phyloP scores from a whole-genome alignment of 441 rosid species.

The Rhodomyrtus psidioides region DNA sequence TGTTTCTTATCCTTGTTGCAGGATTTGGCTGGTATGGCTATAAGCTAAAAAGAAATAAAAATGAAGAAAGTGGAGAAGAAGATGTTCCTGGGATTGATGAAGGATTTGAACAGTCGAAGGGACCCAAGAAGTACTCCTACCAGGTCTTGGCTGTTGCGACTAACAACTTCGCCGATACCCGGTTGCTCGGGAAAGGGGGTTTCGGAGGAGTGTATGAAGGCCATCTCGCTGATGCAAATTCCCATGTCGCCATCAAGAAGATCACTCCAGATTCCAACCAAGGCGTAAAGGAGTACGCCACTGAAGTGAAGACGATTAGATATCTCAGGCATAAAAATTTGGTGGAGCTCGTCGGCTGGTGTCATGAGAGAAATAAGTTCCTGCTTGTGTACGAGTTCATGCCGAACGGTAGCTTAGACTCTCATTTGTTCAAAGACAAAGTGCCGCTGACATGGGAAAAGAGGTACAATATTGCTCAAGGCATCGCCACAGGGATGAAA shows the following conservation, averaged over 20 bases:
- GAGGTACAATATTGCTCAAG: conserved; percentile 16
- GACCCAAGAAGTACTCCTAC: conserved; percentile 19
- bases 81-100: not conserved
- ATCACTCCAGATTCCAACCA: conserved; percentile 14
- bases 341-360: not conserved
- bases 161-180: conserved; percentile 13
- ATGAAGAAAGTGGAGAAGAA: not conserved
- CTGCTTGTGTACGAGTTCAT: conserved; percentile 26
- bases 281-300: conserved; percentile 14
- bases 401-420: conserved; percentile 26
- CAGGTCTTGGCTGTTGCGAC: conserved; percentile 20
- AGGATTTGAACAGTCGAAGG: conserved; percentile 1
- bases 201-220: conserved; percentile 32
- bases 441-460: conserved; percentile 9
- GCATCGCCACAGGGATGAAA: conserved; percentile 13
- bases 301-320: not conserved
- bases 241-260: conserved; percentile 24
- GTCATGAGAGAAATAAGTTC: not conserved
- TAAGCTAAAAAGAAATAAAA: not conserved
- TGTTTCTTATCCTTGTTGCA: not conserved
- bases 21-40: not conserved
- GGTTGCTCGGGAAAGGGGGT: conserved; percentile 18
- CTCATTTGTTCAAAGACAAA: conserved; percentile 10
- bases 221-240: not conserved
- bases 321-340: not conserved